Evolutionary conservation across 768 basidiomycete genomes (phyloP).

Genomic region (Mycena vitilis): DNA sequence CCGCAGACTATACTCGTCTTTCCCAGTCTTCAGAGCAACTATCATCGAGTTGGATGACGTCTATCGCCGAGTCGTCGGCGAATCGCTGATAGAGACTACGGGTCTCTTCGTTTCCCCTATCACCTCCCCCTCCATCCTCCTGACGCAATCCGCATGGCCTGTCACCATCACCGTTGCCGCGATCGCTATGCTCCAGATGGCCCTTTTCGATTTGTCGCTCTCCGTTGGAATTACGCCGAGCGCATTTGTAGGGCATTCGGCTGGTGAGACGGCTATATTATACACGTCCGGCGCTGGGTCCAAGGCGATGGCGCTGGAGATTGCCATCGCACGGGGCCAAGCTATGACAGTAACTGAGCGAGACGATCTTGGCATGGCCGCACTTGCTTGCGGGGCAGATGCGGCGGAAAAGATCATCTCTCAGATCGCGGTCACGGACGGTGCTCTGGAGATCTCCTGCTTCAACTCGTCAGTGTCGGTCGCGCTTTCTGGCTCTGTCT

Average conservation of each 20-base stretch:
- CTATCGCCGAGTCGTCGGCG: not conserved
- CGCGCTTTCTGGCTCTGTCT: conserved; percentile 48
- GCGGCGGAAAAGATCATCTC: conserved; percentile 42
- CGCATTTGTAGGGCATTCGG: conserved; percentile 47
- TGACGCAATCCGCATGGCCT: no score
- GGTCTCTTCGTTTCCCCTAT: conserved; percentile 21
- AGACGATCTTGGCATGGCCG: conserved; percentile 54
- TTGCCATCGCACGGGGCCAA: conserved; percentile 47
- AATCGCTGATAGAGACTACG: conserved; percentile 5
- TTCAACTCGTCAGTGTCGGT: conserved; percentile 53
- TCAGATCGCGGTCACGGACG: not conserved
- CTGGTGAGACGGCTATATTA: conserved; percentile 49
- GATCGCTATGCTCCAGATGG: conserved; percentile 48
- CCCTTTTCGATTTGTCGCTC: conserved; percentile 43
- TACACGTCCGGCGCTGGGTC: conserved; percentile 47
- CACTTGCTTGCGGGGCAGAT: conserved; percentile 48
- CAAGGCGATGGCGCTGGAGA: conserved; percentile 44
- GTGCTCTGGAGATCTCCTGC: conserved; percentile 52
- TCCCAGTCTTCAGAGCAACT: conserved; percentile 2
- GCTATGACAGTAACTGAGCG: conserved; percentile 48
- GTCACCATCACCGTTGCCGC: conserved; percentile 40
- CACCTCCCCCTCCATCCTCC: no score
- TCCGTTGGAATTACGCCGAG: conserved; percentile 42
- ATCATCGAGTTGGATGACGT: conserved; percentile 13
- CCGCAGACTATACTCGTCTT: conserved; percentile 2